Conservation (phyloP, 495 filamentous ascomycete species). For the Podospora anserina region DNA sequence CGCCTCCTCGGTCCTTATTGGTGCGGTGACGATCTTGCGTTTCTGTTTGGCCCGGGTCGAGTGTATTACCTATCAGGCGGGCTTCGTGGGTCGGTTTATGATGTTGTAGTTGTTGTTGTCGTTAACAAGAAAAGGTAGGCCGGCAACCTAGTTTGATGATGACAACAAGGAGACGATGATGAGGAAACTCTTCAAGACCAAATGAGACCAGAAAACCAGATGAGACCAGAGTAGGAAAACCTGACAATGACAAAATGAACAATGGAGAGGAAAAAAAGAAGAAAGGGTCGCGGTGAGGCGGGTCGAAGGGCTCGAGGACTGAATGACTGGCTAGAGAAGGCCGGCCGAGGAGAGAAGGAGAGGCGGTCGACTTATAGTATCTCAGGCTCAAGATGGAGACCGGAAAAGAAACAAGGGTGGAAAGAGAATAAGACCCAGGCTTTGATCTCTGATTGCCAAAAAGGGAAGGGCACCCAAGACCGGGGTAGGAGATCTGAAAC, state of each 20-base stretch:
- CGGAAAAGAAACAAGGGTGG: slow-evolving; percentile 22
- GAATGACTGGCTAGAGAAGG: slow-evolving; percentile 27
- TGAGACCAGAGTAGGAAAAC: slow-evolving; percentile 10
- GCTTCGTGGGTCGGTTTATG: slow-evolving; percentile 21
- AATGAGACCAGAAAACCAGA: slow-evolving; percentile 22
- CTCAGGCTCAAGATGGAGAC: slow-evolving; percentile 22
- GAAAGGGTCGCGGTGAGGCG: slow-evolving; percentile 30
- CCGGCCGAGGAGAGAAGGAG: slow-evolving; percentile 24
- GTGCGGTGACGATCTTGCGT: slow-evolving; percentile 3
- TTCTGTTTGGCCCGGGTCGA: not conserved
- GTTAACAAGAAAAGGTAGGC: slow-evolving; percentile 46
- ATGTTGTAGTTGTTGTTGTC: slow-evolving; percentile 18
- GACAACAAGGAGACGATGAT: slow-evolving; percentile 1
- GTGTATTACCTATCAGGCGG: slow-evolving; percentile 9
- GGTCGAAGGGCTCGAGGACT: slow-evolving; percentile 33
- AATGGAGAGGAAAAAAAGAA: slow-evolving; percentile 29
- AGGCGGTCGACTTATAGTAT: slow-evolving; percentile 36
- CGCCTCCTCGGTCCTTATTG: slow-evolving; percentile 6
- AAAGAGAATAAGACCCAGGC: slow-evolving; percentile 11
- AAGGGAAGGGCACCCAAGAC: slow-evolving; percentile 16
- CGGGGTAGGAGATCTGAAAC: slow-evolving; percentile 44
- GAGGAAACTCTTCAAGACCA: slow-evolving; percentile 4
- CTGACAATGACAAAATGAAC: slow-evolving; percentile 26
- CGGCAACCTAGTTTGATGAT: slow-evolving; percentile 25
- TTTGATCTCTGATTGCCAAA: slow-evolving; percentile 11